Percentiles rank a stretch among this genome's conserved stretches.
These are phyloP conservation scores for Petunia secreta DNA, from an alignment of 257 asterid genomes.

Conservation along the genomic window DNA sequence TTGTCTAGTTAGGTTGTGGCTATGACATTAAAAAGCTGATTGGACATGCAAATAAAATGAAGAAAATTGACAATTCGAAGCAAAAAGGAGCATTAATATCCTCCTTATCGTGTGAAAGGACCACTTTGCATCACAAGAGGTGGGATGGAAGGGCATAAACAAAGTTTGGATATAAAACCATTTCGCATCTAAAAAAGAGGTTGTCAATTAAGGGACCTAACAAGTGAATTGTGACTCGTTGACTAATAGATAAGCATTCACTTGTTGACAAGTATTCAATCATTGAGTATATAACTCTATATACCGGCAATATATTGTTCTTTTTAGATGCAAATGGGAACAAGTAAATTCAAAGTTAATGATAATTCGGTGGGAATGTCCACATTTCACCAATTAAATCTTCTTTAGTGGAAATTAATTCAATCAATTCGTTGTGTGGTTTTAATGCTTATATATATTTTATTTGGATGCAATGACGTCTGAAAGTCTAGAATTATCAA, in stretches of 20 bases:
- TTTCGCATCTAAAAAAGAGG: background rate
- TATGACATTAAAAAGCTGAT: background rate
- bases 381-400: too few species aligned
- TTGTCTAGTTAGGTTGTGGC: background rate
- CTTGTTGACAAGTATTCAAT: background rate
- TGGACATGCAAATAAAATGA: background rate
- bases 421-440: too few species aligned
- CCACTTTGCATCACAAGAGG: background rate
- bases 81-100: background rate
- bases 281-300: background rate
- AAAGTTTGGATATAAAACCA: background rate
- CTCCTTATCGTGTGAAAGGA: background rate
- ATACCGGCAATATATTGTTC: background rate
- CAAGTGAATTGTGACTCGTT: conserved; percentile 6
- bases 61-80: background rate
- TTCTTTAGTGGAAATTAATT: too few species aligned
- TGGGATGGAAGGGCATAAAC: background rate
- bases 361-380: too few species aligned
- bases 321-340: too few species aligned
- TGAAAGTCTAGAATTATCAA: too few species aligned
- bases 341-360: too few species aligned
- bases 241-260: conserved; percentile 6
- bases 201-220: background rate
- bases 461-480: too few species aligned
- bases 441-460: too few species aligned